Conservation (phyloP, 208 protist genomes). For the Paratrypanosoma confusum region DNA sequence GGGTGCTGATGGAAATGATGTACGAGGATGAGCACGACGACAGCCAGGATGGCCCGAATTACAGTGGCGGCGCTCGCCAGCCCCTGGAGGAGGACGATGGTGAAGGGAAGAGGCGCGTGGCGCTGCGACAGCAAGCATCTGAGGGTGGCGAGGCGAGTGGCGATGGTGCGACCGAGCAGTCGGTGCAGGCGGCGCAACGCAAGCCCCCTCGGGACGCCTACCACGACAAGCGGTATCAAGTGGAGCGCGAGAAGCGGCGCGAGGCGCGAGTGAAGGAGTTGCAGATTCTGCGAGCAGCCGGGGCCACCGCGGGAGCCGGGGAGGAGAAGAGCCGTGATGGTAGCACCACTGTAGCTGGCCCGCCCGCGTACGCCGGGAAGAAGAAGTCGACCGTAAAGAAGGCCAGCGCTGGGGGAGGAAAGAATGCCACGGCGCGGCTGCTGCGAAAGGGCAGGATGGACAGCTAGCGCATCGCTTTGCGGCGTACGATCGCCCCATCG, state of each 20-base stretch:
- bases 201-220: slow-evolving; percentile 43
- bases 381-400: slow-evolving; percentile 45
- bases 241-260: slow-evolving; percentile 33
- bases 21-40: slow-evolving; percentile 88
- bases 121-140: no score
- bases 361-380: slow-evolving; percentile 53
- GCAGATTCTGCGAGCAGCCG: slow-evolving; percentile 13
- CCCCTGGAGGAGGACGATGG: slow-evolving; percentile 15
- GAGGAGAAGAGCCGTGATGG: background rate
- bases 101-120: slow-evolving; percentile 1
- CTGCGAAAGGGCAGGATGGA: slow-evolving; percentile 25
- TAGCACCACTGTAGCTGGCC: slow-evolving; percentile 1
- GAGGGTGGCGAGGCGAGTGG: no score
- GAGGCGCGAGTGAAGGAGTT: slow-evolving; percentile 28
- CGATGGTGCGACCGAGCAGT: no score
- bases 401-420: slow-evolving; percentile 7
- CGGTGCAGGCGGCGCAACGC: no score
- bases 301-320: background rate
- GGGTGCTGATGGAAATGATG: slow-evolving; percentile 74
- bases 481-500: no score
- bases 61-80: slow-evolving; percentile 10
- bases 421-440: slow-evolving; percentile 18
- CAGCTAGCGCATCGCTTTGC: no score
- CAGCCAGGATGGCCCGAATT: slow-evolving; percentile 28
- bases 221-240: slow-evolving; percentile 65